A percentile compares a stretch with the other conserved stretches of the same genome.
These are phyloP conservation scores for Capsicum rhomboideum DNA, from an alignment of 257 asterid species.

Conservation along the genomic window DNA sequence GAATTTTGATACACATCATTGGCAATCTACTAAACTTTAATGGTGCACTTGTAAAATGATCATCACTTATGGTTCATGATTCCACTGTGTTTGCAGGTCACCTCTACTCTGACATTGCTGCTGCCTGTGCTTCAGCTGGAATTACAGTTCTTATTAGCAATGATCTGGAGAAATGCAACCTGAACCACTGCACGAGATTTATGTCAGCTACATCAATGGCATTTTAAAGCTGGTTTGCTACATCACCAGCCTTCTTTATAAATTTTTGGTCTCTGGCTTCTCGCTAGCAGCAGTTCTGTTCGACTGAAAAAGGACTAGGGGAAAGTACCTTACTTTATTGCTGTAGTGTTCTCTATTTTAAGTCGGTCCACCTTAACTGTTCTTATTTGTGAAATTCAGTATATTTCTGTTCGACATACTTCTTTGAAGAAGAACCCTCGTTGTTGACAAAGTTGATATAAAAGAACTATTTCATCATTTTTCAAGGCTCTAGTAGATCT, in stretches of 20 bases:
- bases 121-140: slow-evolving; percentile 93
- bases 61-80: background rate
- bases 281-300: slow-evolving; percentile 12
- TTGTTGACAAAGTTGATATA: background rate
- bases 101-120: slow-evolving; percentile 82
- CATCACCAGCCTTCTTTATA: slow-evolving; percentile 60
- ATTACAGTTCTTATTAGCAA: slow-evolving; percentile 82
- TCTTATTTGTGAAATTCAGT: background rate
- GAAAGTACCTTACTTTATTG: background rate
- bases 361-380: background rate
- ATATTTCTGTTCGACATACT: background rate
- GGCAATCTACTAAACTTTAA: background rate
- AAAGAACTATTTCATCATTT: background rate
- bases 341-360: background rate
- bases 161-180: too few relatives aligned
- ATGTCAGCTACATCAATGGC: slow-evolving; percentile 94
- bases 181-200: slow-evolving; percentile 77
- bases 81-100: slow-evolving; percentile 26
- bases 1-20: background rate
- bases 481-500: background rate
- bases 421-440: background rate
- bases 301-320: background rate
- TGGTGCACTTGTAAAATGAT: background rate
- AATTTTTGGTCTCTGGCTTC: slow-evolving; percentile 83
- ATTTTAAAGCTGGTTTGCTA: slow-evolving; percentile 80